Evolutionary conservation across 768 basidiomycete genomes (phyloP).

Genomic region (Hygrophorus russula): DNA sequence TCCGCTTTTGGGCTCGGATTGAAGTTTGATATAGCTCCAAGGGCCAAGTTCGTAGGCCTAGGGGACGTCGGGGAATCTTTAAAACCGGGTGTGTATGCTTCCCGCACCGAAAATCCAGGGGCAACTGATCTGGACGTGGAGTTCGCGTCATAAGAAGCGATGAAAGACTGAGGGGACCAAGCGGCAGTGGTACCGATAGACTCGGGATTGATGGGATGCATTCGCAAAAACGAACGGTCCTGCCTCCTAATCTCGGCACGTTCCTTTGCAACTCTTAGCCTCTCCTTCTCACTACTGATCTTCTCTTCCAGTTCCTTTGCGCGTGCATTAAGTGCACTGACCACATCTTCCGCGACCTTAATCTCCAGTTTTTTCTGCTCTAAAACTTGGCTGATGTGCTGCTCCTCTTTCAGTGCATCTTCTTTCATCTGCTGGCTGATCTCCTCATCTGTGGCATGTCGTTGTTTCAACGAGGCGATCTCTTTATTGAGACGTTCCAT

Average conservation of each 20-base stretch:
- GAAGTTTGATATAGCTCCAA: slow-evolving; percentile 18
- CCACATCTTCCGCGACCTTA: slow-evolving; percentile 53
- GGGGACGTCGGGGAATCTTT: slow-evolving; percentile 11
- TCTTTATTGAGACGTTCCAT: slow-evolving; percentile 52
- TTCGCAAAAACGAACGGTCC: slow-evolving; percentile 23
- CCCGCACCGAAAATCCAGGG: background rate
- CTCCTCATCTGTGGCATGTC: slow-evolving; percentile 43
- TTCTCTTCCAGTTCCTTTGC: slow-evolving; percentile 67
- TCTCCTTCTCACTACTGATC: slow-evolving; percentile 51
- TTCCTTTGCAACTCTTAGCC: slow-evolving; percentile 46
- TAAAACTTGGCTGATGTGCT: slow-evolving; percentile 39
- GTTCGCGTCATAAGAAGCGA: background rate
- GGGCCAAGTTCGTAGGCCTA: slow-evolving; percentile 18
- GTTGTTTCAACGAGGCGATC: slow-evolving; percentile 43
- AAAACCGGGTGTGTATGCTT: background rate
- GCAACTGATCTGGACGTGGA: background rate
- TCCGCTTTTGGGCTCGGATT: slow-evolving; percentile 6
- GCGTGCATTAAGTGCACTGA: slow-evolving; percentile 49
- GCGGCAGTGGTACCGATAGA: slow-evolving; percentile 5
- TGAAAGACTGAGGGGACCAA: background rate
- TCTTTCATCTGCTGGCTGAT: slow-evolving; percentile 33
- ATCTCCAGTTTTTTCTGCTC: slow-evolving; percentile 51
- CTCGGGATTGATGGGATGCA: slow-evolving; percentile 17
- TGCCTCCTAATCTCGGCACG: slow-evolving; percentile 40
- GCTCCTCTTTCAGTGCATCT: slow-evolving; percentile 39